These are phyloP conservation scores for Leishmania martiniquensis DNA, from an alignment of 208 protist species.

Conservation along the genomic window DNA sequence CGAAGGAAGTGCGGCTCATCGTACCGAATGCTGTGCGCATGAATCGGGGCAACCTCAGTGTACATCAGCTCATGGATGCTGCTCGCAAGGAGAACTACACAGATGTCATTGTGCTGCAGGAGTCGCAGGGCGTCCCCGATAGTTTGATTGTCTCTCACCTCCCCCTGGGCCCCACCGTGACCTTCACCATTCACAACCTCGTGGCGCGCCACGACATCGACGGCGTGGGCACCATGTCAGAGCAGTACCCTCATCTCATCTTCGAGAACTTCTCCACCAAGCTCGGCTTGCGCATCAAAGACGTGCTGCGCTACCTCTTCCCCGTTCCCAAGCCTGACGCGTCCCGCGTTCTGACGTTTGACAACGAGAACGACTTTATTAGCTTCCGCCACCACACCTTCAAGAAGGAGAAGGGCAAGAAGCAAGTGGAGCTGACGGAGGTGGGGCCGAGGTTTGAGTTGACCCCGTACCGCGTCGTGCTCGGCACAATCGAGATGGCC, in stretches of 20 bases:
- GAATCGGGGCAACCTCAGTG: constrained; percentile 97
- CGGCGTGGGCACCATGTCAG: constrained; percentile 88
- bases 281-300: constrained; percentile 94
- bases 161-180: constrained; percentile 98
- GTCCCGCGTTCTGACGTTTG: constrained; percentile 97
- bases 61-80: constrained; percentile 96
- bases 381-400: constrained; percentile 99
- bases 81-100: constrained; percentile 95
- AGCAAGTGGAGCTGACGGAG: constrained; percentile 95
- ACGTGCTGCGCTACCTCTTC: constrained; percentile 98
- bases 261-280: constrained; percentile 98
- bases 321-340: constrained; percentile 97
- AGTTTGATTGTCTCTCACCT: constrained; percentile 98
- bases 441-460: constrained; percentile 99
- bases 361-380: constrained; percentile 99
- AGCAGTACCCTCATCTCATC: constrained; percentile 98
- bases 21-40: constrained; percentile 98
- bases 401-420: constrained; percentile 61
- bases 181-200: constrained; percentile 97
- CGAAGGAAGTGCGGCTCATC: constrained; percentile 98
- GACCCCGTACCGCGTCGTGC: constrained; percentile 96
- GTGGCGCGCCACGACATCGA: constrained; percentile 98
- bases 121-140: constrained; percentile 98
- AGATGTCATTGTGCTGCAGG: constrained; percentile 99
- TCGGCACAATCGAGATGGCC: constrained; percentile 95